Evolutionary conservation across 768 basidiomycete genomes (phyloP).

Genomic region (Mycena venus): DNA sequence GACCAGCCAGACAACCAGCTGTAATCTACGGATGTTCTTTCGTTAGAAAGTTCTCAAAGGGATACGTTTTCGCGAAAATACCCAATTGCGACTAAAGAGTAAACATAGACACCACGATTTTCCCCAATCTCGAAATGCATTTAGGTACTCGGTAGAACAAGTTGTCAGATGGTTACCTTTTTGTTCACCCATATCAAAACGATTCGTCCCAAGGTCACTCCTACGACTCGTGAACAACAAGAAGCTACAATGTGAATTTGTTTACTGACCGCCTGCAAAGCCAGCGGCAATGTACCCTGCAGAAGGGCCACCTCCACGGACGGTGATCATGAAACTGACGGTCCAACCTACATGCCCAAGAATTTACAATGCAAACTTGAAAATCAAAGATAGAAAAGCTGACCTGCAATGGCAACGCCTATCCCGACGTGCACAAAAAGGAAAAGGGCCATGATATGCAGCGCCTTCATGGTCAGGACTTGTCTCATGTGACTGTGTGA

Average conservation of each 20-base stretch:
- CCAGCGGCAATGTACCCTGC: conserved; percentile 66
- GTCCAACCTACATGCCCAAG: conserved; percentile 58
- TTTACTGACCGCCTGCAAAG: conserved; percentile 48
- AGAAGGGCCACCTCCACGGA: conserved; percentile 60
- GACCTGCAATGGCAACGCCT: conserved; percentile 64
- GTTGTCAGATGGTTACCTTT: conserved; percentile 47
- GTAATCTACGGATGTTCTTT: conserved; percentile 55
- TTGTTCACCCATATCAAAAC: conserved; percentile 67
- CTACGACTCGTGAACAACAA: conserved; percentile 44
- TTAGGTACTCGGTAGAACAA: neutral
- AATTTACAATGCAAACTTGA: neutral
- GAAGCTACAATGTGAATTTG: neutral
- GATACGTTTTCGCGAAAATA: conserved; percentile 35
- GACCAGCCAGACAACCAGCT: conserved; percentile 79
- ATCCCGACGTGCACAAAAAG: conserved; percentile 62
- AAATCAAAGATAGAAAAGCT: neutral
- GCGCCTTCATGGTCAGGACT: conserved; percentile 53
- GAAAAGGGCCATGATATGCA: conserved; percentile 61
- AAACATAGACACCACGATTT: conserved; percentile 64
- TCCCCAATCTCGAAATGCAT: conserved; percentile 59
- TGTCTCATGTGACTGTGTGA: conserved; percentile 56
- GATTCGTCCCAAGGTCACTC: conserved; percentile 69
- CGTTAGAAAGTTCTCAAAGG: neutral
- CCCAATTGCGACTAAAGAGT: conserved; percentile 64
- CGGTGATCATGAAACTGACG: conserved; percentile 61